Conservation (phyloP, 1,284 basidiomycete species). For the Trametes hirsuta region DNA sequence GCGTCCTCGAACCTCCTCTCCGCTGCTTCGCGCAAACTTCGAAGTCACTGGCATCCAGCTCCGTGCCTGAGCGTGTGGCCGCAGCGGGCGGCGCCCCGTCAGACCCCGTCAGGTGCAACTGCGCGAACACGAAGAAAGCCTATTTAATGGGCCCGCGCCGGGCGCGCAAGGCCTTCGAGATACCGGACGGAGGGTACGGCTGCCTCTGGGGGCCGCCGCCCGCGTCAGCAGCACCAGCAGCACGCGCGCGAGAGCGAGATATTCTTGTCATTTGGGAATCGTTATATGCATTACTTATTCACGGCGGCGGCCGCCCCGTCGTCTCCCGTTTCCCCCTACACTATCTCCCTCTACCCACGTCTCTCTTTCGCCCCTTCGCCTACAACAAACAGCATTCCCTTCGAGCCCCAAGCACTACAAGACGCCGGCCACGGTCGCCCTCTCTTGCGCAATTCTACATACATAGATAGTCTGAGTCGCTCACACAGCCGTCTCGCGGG, state of each 20-base stretch:
- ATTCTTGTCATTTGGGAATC: slow-evolving; percentile 30
- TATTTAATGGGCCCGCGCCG: not conserved
- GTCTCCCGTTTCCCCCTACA: not conserved
- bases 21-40: slow-evolving; percentile 3
- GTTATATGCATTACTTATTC: slow-evolving; percentile 23
- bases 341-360: not conserved
- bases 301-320: slow-evolving; percentile 4
- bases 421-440: not conserved
- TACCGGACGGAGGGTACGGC: not conserved
- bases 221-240: too few relatives aligned
- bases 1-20: not conserved
- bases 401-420: not conserved
- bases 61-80: slow-evolving; percentile 17
- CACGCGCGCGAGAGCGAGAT: slow-evolving; percentile 10
- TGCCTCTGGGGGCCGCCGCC: too few relatives aligned
- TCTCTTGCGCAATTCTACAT: slow-evolving; percentile 21
- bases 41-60: slow-evolving; percentile 4
- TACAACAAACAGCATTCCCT: not conserved
- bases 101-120: slow-evolving; percentile 1
- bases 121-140: slow-evolving; percentile 6
- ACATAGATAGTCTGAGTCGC: slow-evolving; percentile 24
- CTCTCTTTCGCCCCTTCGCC: not conserved
- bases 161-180: not conserved
- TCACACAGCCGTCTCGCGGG: not conserved
- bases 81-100: not conserved